Evolutionary conservation across 2,329 filamentous ascomycete genomes (phyloP), one percentile per base, ranked within the genome.

Genomic region (Endoconidiophora polonica): DNA sequence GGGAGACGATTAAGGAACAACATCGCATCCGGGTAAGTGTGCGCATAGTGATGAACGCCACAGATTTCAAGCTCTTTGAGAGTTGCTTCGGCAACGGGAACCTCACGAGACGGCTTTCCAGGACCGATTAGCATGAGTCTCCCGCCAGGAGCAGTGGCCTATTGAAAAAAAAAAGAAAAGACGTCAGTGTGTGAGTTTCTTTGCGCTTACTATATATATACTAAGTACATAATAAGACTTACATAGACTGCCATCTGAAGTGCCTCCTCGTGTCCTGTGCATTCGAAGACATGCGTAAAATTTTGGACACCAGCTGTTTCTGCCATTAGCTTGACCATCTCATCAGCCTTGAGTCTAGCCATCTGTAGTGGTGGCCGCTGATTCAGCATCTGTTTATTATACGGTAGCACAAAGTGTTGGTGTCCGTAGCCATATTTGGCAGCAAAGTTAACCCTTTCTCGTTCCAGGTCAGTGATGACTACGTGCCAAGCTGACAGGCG

Each of bases 181-280:
- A 18, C 9, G 29, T 33, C 12, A 33, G 29, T 33, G 3, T 33
- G 7, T 29, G 4, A 9, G 4, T 7, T 12, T 33, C 5, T 33
- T 10, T 12, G 7, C 12, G 12, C 16, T 1, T 18, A 18, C 16
- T 18, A 18, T 18, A 18, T 18, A 18, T 18, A 18, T 18, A 18
- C 16, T 18, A 18, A 18, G 16, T 18, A 18, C 16, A 18, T 18
- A 18, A 18, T 18, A 18, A 18, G 16, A 63, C 68, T 61, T 55
- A 74, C 72, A 58, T 83, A 88, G 50, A 88, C 86, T 3, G 79
- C 74, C 4, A 77, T 76, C 61, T 88, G 83, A 57, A 86, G 69
- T 58, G 83, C 88, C 0, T 77, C 75, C 59, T 85, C 82, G 20
- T 86, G 83, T 6, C 84, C 84, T 0, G 84, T 88, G 60, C 83